A percentile compares a stretch with the other conserved stretches of the same genome.
Conservation (phyloP, 768 basidiomycete species). For the Gloeostereum incarnatum region DNA sequence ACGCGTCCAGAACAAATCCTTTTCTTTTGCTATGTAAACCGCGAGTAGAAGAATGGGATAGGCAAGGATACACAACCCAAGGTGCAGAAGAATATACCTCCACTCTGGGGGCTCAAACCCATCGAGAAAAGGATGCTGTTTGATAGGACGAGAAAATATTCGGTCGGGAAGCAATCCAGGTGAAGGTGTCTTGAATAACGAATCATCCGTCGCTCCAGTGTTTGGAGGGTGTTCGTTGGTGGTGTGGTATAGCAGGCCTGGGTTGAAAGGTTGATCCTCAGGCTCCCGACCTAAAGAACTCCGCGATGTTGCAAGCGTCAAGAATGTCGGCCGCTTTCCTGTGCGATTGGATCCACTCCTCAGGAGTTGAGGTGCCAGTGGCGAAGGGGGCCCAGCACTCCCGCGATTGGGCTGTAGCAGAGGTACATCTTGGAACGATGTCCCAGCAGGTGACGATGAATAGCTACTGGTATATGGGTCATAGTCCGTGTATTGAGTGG, state of each 20-base stretch:
- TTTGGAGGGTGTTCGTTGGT: not conserved
- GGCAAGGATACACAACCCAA: slow-evolving; percentile 18
- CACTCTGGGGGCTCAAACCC: slow-evolving; percentile 25
- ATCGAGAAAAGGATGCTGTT: slow-evolving; percentile 19
- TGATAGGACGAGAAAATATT: not conserved
- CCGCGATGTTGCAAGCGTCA: not conserved
- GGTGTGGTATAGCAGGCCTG: not conserved
- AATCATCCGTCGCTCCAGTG: not conserved
- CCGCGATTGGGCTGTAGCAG: too few relatives aligned
- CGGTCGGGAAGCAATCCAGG: not conserved
- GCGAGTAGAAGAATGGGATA: slow-evolving; percentile 24
- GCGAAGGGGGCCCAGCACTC: too few relatives aligned
- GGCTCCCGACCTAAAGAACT: too few relatives aligned
- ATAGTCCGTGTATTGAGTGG: too few relatives aligned
- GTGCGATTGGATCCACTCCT: not conserved
- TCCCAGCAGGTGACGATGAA: too few relatives aligned
- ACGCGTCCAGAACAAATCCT: slow-evolving; percentile 29
- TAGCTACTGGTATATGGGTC: too few relatives aligned
- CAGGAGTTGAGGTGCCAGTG: not conserved
- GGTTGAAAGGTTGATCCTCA: too few relatives aligned
- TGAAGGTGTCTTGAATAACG: not conserved
- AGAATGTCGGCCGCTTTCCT: not conserved
- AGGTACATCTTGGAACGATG: too few relatives aligned
- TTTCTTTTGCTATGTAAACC: slow-evolving; percentile 17
- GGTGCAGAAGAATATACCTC: slow-evolving; percentile 18